Percentiles rank a stretch among this genome's conserved stretches.
Evolutionary conservation across 2,329 filamentous ascomycete species (phyloP).

Genomic region (Botrytis fragariae): DNA sequence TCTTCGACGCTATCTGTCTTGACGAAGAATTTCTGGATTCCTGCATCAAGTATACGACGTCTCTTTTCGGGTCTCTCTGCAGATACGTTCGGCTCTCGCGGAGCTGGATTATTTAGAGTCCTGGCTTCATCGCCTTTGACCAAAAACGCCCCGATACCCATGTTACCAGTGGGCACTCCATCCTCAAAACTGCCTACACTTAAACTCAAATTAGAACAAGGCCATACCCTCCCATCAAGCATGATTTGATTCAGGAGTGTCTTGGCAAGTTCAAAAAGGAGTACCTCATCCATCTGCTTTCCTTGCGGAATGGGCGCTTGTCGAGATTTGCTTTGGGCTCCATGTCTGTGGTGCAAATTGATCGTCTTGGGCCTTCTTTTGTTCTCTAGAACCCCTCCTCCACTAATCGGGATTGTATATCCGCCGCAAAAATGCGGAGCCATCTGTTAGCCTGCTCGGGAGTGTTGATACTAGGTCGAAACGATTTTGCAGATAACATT

Average conservation of each 20-base stretch:
- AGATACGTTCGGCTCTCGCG: conserved; percentile 25
- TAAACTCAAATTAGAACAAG: conserved; percentile 84
- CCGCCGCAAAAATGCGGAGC: conserved; percentile 86
- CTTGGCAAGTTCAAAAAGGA: conserved; percentile 73
- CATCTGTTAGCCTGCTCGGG: conserved; percentile 77
- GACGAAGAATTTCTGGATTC: conserved; percentile 37
- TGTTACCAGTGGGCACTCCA: conserved; percentile 70
- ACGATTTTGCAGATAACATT: conserved; percentile 96
- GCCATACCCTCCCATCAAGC: conserved; percentile 78
- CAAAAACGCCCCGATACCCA: conserved; percentile 83
- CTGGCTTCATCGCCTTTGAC: conserved; percentile 68
- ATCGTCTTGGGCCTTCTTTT: conserved; percentile 83
- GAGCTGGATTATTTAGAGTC: conserved; percentile 43
- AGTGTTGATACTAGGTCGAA: conserved; percentile 77
- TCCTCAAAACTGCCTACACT: conserved; percentile 93
- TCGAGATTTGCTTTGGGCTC: conserved; percentile 70
- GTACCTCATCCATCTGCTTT: conserved; percentile 66
- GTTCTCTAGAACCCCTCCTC: conserved; percentile 87
- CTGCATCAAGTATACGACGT: conserved; percentile 32
- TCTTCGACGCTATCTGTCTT: conserved; percentile 34
- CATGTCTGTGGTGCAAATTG: conserved; percentile 77
- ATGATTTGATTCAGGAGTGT: conserved; percentile 74
- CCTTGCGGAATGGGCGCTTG: conserved; percentile 75
- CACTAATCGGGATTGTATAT: conserved; percentile 85
- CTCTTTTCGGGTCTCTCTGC: conserved; percentile 37